Conservation (phyloP, 2,329 filamentous ascomycete species). For the Ophiostoma ulmi region DNA sequence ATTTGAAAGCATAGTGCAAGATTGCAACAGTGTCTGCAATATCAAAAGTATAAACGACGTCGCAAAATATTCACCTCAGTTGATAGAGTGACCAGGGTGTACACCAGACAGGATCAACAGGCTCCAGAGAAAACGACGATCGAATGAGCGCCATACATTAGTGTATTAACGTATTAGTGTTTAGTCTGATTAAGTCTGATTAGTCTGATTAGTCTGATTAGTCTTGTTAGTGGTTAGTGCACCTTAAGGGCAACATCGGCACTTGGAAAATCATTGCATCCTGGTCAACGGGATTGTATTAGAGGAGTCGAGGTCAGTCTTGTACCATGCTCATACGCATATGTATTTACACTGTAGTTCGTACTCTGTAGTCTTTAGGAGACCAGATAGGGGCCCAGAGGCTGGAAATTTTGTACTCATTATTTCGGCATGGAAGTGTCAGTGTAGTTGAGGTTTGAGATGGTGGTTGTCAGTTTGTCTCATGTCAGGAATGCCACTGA, state of each 20-base stretch:
- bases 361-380: too few relatives aligned
- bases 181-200: not conserved
- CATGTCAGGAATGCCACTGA: not conserved
- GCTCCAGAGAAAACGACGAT: conserved; percentile 9
- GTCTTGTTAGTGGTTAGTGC: not conserved
- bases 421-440: not conserved
- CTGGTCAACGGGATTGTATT: not conserved
- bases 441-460: not conserved
- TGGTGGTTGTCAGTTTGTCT: not conserved
- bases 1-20: not conserved
- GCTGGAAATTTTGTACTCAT: not conserved
- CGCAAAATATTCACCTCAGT: not conserved
- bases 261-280: conserved; percentile 17
- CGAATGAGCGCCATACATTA: conserved; percentile 17
- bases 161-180: conserved; percentile 9
- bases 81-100: conserved; percentile 8
- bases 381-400: not conserved
- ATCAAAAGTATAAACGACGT: not conserved
- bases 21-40: not conserved
- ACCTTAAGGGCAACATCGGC: conserved; percentile 1
- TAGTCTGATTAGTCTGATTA: too few relatives aligned
- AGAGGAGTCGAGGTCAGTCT: not conserved
- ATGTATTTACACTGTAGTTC: too few relatives aligned
- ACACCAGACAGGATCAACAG: not conserved
- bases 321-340: too few relatives aligned